Conservation (phyloP, 2,329 filamentous ascomycete genomes). For the Hortaea werneckii region DNA sequence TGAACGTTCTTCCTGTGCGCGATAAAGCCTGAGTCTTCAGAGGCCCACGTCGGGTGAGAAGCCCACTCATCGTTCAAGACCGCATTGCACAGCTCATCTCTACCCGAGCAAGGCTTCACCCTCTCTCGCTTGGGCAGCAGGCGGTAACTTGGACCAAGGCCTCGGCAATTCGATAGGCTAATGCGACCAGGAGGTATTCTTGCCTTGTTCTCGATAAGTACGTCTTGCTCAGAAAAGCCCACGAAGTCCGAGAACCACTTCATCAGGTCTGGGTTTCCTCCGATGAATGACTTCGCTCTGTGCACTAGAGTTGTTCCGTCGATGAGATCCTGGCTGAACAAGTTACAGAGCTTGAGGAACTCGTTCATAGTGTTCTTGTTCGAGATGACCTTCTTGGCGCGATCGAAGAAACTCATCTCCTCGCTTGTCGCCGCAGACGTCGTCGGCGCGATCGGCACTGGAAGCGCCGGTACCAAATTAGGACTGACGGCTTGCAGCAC, state of each 20-base stretch:
- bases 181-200: constrained; percentile 68
- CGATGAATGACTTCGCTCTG: constrained; percentile 77
- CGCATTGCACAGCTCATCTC: constrained; percentile 85
- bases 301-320: constrained; percentile 73
- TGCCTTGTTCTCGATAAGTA: constrained; percentile 67
- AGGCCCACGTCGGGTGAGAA: constrained; percentile 96
- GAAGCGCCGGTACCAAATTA: constrained; percentile 76
- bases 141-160: constrained; percentile 91
- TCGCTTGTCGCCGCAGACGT: constrained; percentile 67
- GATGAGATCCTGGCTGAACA: constrained; percentile 88
- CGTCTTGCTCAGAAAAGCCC: constrained; percentile 64
- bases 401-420: constrained; percentile 88
- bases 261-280: constrained; percentile 80
- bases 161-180: constrained; percentile 90
- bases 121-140: constrained; percentile 83
- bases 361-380: constrained; percentile 91
- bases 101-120: constrained; percentile 82
- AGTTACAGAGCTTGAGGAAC: constrained; percentile 92
- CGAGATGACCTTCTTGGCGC: constrained; percentile 89
- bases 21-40: constrained; percentile 94
- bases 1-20: constrained; percentile 94
- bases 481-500: constrained; percentile 57
- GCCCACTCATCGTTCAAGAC: constrained; percentile 98
- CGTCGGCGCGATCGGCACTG: constrained; percentile 73
- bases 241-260: constrained; percentile 80